These are phyloP conservation scores for Nymphaea colorata DNA, from an alignment of 164 flowering plant species.

Conservation along the genomic window DNA sequence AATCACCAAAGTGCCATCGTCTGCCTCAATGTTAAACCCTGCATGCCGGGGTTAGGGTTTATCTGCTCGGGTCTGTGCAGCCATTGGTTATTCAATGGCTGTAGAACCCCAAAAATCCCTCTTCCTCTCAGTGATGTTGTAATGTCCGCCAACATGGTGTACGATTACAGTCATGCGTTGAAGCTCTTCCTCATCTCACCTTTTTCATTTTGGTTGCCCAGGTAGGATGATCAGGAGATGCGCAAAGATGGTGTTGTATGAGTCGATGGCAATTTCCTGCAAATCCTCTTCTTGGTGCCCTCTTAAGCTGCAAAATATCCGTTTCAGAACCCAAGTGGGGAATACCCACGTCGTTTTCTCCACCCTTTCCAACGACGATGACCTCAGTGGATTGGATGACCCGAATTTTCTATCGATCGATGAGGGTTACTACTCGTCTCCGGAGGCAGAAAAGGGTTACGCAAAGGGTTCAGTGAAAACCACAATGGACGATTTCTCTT, in stretches of 20 bases:
- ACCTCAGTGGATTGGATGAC: conserved; percentile 33
- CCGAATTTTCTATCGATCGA: conserved; percentile 10
- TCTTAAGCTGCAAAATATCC: background rate
- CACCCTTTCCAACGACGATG: conserved; percentile 10
- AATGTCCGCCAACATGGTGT: too few species aligned
- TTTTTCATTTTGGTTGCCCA: background rate
- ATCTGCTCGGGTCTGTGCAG: too few species aligned
- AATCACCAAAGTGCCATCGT: too few species aligned
- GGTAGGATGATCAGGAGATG: conserved; percentile 13
- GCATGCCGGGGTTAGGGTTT: too few species aligned
- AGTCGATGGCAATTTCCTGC: conserved; percentile 4
- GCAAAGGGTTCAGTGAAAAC: conserved; percentile 3
- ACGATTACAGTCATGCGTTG: too few species aligned
- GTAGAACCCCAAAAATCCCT: too few species aligned
- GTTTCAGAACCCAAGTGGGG: background rate
- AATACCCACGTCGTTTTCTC: conserved; percentile 3
- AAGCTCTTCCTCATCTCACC: too few species aligned
- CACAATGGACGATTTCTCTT: conserved; percentile 27
- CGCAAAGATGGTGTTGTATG: conserved; percentile 11
- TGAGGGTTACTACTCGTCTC: background rate
- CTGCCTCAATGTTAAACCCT: too few species aligned
- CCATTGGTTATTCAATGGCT: too few species aligned
- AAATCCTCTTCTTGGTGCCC: conserved; percentile 2
- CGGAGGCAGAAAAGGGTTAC: conserved; percentile 2
- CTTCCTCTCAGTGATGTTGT: too few species aligned